phyloP scores from a whole-genome alignment of 106 monocot species.

The Allium sativum region DNA sequence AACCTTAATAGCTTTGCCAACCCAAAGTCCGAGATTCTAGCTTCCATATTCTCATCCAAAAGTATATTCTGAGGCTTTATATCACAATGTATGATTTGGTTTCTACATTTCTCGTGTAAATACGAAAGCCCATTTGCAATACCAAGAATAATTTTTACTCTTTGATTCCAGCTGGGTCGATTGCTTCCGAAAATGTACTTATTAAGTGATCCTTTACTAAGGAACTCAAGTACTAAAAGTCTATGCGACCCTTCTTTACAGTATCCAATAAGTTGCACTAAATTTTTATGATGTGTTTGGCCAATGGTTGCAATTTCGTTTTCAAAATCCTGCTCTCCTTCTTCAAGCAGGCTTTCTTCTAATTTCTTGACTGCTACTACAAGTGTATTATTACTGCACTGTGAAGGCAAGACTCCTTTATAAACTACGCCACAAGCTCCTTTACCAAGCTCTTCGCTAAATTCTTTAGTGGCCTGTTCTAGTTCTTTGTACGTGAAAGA shows the following conservation, averaged over 20 bases:
- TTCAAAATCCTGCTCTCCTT: conserved; percentile 18
- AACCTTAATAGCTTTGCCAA: no score
- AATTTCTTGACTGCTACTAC: conserved; percentile 25
- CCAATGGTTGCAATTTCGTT: conserved; percentile 25
- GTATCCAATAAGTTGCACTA: conserved; percentile 24
- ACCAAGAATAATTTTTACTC: conserved; percentile 20
- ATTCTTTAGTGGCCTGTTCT: conserved; percentile 18
- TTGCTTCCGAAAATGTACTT: conserved; percentile 8
- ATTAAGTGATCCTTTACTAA: conserved; percentile 28
- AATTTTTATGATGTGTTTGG: conserved; percentile 32
- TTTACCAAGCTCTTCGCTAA: conserved; percentile 22
- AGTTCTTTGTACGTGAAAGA: conserved; percentile 20
- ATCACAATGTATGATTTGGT: conserved; percentile 14
- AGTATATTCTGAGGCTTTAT: background rate
- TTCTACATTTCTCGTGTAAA: conserved; percentile 29
- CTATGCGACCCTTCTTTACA: conserved; percentile 26
- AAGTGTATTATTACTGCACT: background rate
- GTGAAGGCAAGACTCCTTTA: background rate
- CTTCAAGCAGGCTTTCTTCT: background rate
- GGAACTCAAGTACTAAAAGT: conserved; percentile 28
- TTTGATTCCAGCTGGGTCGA: conserved; percentile 18
- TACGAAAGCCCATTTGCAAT: conserved; percentile 24
- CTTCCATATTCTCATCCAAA: no score
- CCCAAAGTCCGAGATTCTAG: no score
- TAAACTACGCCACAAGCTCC: conserved; percentile 27